Evolutionary conservation across 768 basidiomycete species (phyloP).

Genomic region (Xerocomus spinulosus): DNA sequence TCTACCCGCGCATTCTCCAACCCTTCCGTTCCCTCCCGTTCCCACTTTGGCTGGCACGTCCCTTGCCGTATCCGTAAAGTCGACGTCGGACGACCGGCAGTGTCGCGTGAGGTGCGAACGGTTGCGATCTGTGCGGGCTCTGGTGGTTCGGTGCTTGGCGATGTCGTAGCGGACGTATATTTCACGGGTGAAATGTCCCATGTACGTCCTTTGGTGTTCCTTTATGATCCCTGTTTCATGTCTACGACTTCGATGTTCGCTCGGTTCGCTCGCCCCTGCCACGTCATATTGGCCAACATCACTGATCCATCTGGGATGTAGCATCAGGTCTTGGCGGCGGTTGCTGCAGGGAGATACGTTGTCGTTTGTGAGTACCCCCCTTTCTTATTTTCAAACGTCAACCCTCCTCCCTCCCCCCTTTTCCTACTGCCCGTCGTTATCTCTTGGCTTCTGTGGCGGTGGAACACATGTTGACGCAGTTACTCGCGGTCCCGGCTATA

Average conservation of each 20-base stretch:
- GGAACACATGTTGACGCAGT: conserved; percentile 5
- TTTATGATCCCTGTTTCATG: conserved; percentile 12
- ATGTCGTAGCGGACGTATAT: conserved; percentile 76
- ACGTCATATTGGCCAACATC: conserved; percentile 10
- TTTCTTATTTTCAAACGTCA: background rate
- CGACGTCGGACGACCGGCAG: conserved; percentile 57
- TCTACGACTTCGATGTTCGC: background rate
- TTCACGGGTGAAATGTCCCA: conserved; percentile 93
- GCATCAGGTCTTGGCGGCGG: conserved; percentile 84
- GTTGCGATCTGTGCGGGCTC: conserved; percentile 92
- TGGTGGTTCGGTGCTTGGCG: conserved; percentile 72
- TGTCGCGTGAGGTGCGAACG: conserved; percentile 40
- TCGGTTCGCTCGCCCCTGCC: background rate
- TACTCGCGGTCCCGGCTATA: conserved; percentile 14
- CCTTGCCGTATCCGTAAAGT: conserved; percentile 38
- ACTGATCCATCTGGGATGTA: conserved; percentile 29
- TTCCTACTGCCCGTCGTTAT: background rate
- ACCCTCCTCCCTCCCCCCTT: background rate
- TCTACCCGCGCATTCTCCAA: conserved; percentile 11
- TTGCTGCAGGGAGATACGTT: conserved; percentile 72
- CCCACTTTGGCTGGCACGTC: background rate
- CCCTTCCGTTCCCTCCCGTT: conserved; percentile 18
- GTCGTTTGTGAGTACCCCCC: conserved; percentile 63
- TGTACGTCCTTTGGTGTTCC: conserved; percentile 41
- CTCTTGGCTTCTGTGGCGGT: conserved; percentile 12